Evolutionary conservation across 2,329 filamentous ascomycete genomes (phyloP), one percentile per base, ranked within the genome.

Genomic region (Bretziella fagacearum): DNA sequence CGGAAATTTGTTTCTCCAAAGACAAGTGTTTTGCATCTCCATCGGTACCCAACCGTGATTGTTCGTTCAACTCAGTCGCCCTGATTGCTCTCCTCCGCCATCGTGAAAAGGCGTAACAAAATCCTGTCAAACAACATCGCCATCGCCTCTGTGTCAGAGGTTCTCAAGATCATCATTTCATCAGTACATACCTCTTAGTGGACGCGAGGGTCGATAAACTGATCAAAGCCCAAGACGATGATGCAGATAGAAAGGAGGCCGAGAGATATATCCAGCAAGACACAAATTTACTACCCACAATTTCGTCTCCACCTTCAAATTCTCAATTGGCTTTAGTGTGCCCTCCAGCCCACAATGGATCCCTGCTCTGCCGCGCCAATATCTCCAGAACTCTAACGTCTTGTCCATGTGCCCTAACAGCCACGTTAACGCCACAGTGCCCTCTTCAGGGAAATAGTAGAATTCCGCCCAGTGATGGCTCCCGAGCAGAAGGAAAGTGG

Each of bases 31-130:
- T 39, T 10, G 35, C 17, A 39, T 39, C 35, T 39, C 35, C 6
- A 39, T 41, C 37, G 18, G 32, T 43, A 13, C 40, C 15, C 40
- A 29, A 30, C 20, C 15, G 20, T 8, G 10, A 30, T 30, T 25
- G 23, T 18, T 26, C n/a, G 18, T 15, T 17, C 20, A 43, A 30
- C 30, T 30, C 40, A 32, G 58, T 61, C 57, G 55, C 18, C 41
- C 56, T 65, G 74, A 79, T 78, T 79, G 71, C 70, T 73, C 68
- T 68, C 69, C 68, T 63, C 70, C 61, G 71, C 71, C 73, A 70
- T 70, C 60, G 62, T 65, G 59, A 64, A 60, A 63, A 60, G 61
- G 60, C 62, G 65, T 18, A 30, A 46, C 40, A 41, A 47, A 25
- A 39, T 47, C 48, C 44, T 50, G 48, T 50, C 48, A n/a, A 40